phyloP scores from a whole-genome alignment of 345 rosid genomes.

The Melastoma malabathricum region DNA sequence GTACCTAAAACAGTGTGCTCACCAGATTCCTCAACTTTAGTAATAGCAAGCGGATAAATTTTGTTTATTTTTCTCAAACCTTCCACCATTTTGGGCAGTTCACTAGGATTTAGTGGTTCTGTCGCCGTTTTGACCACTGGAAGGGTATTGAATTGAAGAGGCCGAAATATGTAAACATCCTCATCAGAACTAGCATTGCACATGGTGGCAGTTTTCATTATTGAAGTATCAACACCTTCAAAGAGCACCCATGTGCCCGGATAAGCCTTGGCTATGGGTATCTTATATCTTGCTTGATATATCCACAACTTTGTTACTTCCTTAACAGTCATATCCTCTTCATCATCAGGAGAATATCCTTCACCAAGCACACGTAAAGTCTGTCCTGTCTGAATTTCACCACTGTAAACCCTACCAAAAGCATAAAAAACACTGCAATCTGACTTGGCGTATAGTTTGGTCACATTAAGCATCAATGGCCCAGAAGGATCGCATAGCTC shows the following conservation, averaged over 20 bases:
- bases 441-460: constrained; percentile 89
- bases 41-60: constrained; percentile 96
- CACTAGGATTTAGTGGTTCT: constrained; percentile 96
- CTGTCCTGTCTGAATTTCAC: constrained; percentile 87
- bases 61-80: constrained; percentile 95
- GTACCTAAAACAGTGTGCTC: constrained; percentile 97
- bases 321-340: constrained; percentile 91
- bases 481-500: constrained; percentile 77
- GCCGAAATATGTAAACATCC: constrained; percentile 74
- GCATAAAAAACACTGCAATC: constrained; percentile 97
- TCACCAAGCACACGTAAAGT: constrained; percentile 83
- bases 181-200: constrained; percentile 57
- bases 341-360: constrained; percentile 95
- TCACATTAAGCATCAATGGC: constrained; percentile 91
- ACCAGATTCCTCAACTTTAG: constrained; percentile 96
- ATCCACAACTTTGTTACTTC: constrained; percentile 94
- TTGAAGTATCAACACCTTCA: constrained; percentile 95
- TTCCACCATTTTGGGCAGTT: constrained; percentile 99
- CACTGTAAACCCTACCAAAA: constrained; percentile 89
- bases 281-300: constrained; percentile 84
- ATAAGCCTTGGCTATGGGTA: constrained; percentile 88
- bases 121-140: constrained; percentile 97
- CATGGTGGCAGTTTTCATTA: constrained; percentile 92
- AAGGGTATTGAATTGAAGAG: constrained; percentile 90
- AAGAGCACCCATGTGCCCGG: constrained; percentile 97